These are phyloP conservation scores for Agaricus subrufescens DNA, from an alignment of 768 basidiomycete genomes.

Conservation along the genomic window DNA sequence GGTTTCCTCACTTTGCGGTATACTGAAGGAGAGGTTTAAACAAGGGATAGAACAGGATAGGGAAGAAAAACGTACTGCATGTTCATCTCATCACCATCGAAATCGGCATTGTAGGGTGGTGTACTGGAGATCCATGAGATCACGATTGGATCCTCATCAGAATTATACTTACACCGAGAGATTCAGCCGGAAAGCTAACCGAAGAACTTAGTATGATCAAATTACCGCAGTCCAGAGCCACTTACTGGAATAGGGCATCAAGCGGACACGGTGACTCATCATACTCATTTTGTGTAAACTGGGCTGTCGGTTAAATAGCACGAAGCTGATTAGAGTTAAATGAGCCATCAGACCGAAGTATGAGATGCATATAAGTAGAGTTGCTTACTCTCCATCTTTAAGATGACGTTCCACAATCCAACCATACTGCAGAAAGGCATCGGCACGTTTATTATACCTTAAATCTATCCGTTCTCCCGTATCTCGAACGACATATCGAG, in stretches of 20 bases:
- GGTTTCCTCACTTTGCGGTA: conserved; percentile 98
- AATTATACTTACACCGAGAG: conserved; percentile 81
- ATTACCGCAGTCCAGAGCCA: conserved; percentile 9
- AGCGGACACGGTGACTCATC: conserved; percentile 97
- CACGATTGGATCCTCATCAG: conserved; percentile 15
- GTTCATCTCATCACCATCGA: conserved; percentile 99
- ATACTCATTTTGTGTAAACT: conserved; percentile 99
- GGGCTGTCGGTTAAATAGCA: conserved; percentile 97
- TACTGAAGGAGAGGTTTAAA: conserved; percentile 38
- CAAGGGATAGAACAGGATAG: neutral
- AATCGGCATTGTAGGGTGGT: conserved; percentile 98
- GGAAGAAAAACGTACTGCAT: conserved; percentile 81
- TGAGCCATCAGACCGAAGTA: conserved; percentile 2
- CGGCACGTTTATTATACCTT: conserved; percentile 92
- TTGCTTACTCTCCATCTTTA: conserved; percentile 94
- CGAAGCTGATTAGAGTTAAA: conserved; percentile 46
- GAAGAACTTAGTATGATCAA: conserved; percentile 6
- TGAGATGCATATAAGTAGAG: neutral
- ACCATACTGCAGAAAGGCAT: conserved; percentile 93
- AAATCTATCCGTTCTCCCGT: conserved; percentile 97
- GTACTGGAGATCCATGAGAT: conserved; percentile 48
- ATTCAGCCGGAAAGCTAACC: conserved; percentile 89
- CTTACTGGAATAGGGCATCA: conserved; percentile 98
- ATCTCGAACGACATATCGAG: conserved; percentile 94
- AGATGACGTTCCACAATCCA: conserved; percentile 98